Percentiles rank a stretch among this genome's conserved stretches.
phyloP scores from a whole-genome alignment of 805 yeast genomes.

The Starmerella floricola region DNA sequence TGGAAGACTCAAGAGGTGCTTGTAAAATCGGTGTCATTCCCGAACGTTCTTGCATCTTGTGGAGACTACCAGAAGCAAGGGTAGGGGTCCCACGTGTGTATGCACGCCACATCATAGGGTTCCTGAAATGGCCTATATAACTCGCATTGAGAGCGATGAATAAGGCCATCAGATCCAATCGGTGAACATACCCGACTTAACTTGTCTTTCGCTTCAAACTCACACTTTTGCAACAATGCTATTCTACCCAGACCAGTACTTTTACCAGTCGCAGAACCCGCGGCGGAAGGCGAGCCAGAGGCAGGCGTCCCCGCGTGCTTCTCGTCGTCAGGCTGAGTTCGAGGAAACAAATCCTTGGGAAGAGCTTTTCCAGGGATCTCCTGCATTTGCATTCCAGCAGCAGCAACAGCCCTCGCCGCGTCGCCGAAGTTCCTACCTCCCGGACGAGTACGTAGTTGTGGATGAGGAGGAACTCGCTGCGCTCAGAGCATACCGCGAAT shows the following conservation, averaged over 20 bases:
- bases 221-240: conserved; percentile 1
- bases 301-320: background rate
- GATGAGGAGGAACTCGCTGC: conserved; percentile 16
- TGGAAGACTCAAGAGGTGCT: too few species aligned
- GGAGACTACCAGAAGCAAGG: too few species aligned
- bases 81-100: too few species aligned
- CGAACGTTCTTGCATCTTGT: too few species aligned
- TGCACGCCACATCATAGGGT: too few species aligned
- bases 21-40: too few species aligned
- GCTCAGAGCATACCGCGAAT: conserved; percentile 10
- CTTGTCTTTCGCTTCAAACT: background rate
- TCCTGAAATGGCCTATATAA: background rate
- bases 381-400: too few species aligned
- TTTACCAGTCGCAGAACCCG: conserved; percentile 2
- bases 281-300: background rate
- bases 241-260: conserved; percentile 16
- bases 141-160: background rate
- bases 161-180: background rate
- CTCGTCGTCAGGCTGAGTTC: background rate
- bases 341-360: background rate
- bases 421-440: background rate
- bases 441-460: conserved; percentile 4
- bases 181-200: background rate
- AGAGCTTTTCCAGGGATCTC: background rate
- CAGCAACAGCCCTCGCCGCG: background rate